A percentile compares a stretch with the other conserved stretches of the same genome.
These are phyloP conservation scores for Aspergillus cristatus DNA, from an alignment of 495 filamentous ascomycete species.

Conservation along the genomic window DNA sequence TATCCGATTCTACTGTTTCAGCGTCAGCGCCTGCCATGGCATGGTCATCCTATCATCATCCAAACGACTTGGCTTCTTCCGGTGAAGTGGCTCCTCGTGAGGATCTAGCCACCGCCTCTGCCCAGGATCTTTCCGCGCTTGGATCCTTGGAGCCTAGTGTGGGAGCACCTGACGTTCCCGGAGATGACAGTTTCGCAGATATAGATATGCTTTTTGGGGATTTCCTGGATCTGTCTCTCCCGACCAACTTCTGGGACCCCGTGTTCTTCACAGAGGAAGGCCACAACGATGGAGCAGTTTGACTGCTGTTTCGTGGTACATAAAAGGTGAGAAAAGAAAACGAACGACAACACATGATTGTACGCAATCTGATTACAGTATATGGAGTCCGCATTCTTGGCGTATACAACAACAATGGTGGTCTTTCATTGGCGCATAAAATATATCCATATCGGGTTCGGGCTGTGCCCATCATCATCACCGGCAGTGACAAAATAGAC, in stretches of 20 bases:
- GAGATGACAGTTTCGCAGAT: conserved; percentile 19
- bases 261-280: conserved; percentile 18
- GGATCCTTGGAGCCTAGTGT: conserved; percentile 4
- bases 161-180: conserved; percentile 5
- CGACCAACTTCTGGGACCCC: conserved; percentile 37
- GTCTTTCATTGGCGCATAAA: too few relatives aligned
- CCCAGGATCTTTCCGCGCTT: neutral
- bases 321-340: too few relatives aligned
- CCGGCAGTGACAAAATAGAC: too few relatives aligned
- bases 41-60: neutral
- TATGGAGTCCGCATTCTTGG: too few relatives aligned
- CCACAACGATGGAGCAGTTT: conserved; percentile 6
- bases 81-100: neutral
- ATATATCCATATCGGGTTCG: too few relatives aligned
- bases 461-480: too few relatives aligned
- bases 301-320: neutral
- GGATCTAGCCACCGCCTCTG: neutral
- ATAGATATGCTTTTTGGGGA: conserved; percentile 35
- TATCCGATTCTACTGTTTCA: neutral
- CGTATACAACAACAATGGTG: too few relatives aligned
- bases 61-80: neutral
- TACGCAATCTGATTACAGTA: too few relatives aligned
- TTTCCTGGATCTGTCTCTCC: conserved; percentile 32
- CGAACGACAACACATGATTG: too few relatives aligned
- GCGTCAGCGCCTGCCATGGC: neutral